Conservation (phyloP, 345 rosid genomes). For the Aquilaria sinensis region DNA sequence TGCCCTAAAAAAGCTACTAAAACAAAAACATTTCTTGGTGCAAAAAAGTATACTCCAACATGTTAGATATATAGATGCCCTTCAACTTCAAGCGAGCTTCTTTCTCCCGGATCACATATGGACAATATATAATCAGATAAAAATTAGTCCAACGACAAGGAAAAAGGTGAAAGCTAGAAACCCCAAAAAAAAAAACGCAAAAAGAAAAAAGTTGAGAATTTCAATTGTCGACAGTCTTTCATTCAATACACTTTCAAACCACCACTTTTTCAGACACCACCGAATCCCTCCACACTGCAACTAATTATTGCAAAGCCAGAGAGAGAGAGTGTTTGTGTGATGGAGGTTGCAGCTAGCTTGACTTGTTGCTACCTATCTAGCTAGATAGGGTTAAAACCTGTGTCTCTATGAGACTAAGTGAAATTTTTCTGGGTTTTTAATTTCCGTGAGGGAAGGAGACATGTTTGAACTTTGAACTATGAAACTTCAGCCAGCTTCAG, state of each 20-base stretch:
- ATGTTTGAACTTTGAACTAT: no score
- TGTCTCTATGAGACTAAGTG: no score
- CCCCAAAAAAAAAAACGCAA: no score
- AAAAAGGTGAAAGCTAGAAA: no score
- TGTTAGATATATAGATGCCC: constrained; percentile 17
- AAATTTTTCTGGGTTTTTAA: no score
- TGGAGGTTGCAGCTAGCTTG: neutral
- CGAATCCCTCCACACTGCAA: constrained; percentile 40
- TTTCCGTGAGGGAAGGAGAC: no score
- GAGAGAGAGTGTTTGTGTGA: neutral
- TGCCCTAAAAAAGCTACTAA: constrained; percentile 13
- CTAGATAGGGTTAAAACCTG: neutral
- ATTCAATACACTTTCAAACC: constrained; percentile 46
- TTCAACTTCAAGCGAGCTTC: neutral
- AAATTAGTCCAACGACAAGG: no score
- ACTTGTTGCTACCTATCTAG: neutral
- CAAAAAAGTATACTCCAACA: constrained; percentile 26
- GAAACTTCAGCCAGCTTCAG: no score
- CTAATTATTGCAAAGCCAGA: constrained; percentile 34
- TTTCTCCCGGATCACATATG: constrained; percentile 9
- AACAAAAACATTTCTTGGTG: constrained; percentile 1
- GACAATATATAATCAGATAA: no score
- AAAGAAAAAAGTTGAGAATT: neutral
- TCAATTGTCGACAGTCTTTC: constrained; percentile 36
- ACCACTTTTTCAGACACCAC: constrained; percentile 54